phyloP scores from a whole-genome alignment of 2,329 filamentous ascomycete species.

The Blastomyces silverae region DNA sequence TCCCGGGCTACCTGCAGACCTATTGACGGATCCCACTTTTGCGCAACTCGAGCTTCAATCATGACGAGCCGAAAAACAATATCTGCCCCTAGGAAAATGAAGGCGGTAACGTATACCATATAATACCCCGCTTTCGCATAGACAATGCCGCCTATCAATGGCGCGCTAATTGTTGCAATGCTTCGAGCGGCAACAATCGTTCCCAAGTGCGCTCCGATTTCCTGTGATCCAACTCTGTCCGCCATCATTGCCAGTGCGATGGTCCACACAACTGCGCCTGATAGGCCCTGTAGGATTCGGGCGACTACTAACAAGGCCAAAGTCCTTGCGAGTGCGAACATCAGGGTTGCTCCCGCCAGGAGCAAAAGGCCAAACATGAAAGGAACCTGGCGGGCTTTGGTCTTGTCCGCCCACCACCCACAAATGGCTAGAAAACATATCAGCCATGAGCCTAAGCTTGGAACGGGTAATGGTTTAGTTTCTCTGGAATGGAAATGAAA shows the following conservation, averaged over 20 bases:
- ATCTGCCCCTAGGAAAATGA: slow-evolving; percentile 51
- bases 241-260: slow-evolving; percentile 53
- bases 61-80: slow-evolving; percentile 54
- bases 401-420: slow-evolving; percentile 51
- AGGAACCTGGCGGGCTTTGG: slow-evolving; percentile 49
- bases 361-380: slow-evolving; percentile 52
- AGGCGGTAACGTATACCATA: slow-evolving; percentile 54
- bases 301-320: slow-evolving; percentile 47
- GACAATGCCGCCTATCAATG: slow-evolving; percentile 54
- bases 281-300: slow-evolving; percentile 52
- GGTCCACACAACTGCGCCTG: slow-evolving; percentile 54
- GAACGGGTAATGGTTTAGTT: neutral
- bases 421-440: slow-evolving; percentile 19
- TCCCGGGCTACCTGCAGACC: slow-evolving; percentile 21
- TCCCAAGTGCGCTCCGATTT: slow-evolving; percentile 57
- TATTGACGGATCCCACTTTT: slow-evolving; percentile 29
- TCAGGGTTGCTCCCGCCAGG: slow-evolving; percentile 49
- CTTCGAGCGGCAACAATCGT: slow-evolving; percentile 52
- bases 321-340: slow-evolving; percentile 48
- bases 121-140: slow-evolving; percentile 54
- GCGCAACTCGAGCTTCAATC: slow-evolving; percentile 56
- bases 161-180: slow-evolving; percentile 51
- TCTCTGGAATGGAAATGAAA: neutral
- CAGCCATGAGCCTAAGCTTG: neutral
- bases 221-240: slow-evolving; percentile 52